Base-by-base conservation (phyloP, 768 basidiomycete species). In the Cystobasidium onofrii region DNA sequence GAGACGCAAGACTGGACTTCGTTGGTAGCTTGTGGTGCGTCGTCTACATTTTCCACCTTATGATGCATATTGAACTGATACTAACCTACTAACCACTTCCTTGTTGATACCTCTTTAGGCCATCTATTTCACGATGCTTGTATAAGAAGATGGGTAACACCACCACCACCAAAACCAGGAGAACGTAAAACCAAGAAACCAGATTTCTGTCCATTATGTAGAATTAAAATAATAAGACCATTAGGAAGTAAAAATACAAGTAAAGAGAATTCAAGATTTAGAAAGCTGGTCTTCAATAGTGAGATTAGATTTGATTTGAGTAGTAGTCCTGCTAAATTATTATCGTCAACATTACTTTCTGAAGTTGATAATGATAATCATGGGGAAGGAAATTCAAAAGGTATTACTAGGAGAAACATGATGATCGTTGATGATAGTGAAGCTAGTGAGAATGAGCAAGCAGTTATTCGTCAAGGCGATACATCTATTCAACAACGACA, bases 11-110 rank as follows among this genome's bases (percentile, higher is more conserved):
- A 71, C 50, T 71, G 69, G 69, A 46, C 55, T 4, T 34, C 34
- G 33, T 39, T 71, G 15, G 43, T 55, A 9, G 69, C 69, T 9
- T 71, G 69, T 52, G 69, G 69, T 71, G 69, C 9, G 69, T 60
- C 9, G 9, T 31, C 20, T 25, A 13, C n/a, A 7, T 25, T 33
- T 7, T 23, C 55, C 23, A n/a, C n/a, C n/a, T n/a, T n/a, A n/a
- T n/a, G n/a, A n/a, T n/a, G n/a, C n/a, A n/a, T n/a, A n/a, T n/a
- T n/a, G n/a, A n/a, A n/a, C n/a, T n/a, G n/a, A n/a, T n/a, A n/a
- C n/a, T n/a, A n/a, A n/a, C n/a, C n/a, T n/a, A n/a, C n/a, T n/a
- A n/a, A n/a, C n/a, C n/a, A n/a, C n/a, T n/a, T 55, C 7, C 54
- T 25, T 55, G 29, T 31, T 31, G 54, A 6, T 7, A 25, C 29